A percentile compares a stretch with the other conserved stretches of the same genome.
Evolutionary conservation across 2,329 filamentous ascomycete species (phyloP).

Genomic region (Gremmenia infestans): DNA sequence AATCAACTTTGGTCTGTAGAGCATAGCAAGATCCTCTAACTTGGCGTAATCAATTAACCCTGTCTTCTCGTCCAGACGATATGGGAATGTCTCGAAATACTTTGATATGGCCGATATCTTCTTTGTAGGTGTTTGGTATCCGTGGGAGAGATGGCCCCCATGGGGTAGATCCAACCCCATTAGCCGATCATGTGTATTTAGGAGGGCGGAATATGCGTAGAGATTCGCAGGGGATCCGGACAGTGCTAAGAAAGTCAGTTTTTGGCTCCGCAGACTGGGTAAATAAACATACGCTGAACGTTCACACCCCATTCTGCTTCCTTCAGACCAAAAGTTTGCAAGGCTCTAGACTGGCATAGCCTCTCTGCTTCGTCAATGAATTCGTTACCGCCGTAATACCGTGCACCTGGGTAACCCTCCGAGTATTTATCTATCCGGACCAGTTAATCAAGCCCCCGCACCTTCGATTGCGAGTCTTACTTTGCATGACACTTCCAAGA

Average conservation of each 20-base stretch:
- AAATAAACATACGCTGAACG: slow-evolving; percentile 64
- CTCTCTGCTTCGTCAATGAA: slow-evolving; percentile 89
- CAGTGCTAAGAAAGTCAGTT: slow-evolving; percentile 25
- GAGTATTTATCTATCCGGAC: slow-evolving; percentile 79
- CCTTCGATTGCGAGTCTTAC: slow-evolving; percentile 43
- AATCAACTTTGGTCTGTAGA: slow-evolving; percentile 94
- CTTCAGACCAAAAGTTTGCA: slow-evolving; percentile 81
- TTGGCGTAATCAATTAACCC: slow-evolving; percentile 94
- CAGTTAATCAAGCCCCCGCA: slow-evolving; percentile 34
- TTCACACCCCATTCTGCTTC: slow-evolving; percentile 93
- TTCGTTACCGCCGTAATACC: slow-evolving; percentile 96
- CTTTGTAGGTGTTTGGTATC: slow-evolving; percentile 90
- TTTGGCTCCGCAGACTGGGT: neutral
- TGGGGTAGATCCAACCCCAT: slow-evolving; percentile 98
- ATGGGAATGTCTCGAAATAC: slow-evolving; percentile 97
- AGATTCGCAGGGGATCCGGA: slow-evolving; percentile 64
- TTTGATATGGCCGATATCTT: slow-evolving; percentile 98
- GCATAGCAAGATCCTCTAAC: slow-evolving; percentile 76
- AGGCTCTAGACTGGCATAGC: slow-evolving; percentile 82
- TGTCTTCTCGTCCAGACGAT: slow-evolving; percentile 83
- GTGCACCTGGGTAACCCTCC: slow-evolving; percentile 91
- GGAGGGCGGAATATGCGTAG: slow-evolving; percentile 86
- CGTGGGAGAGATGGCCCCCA: slow-evolving; percentile 92
- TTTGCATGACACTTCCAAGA: slow-evolving; percentile 91
- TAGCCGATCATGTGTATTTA: slow-evolving; percentile 87